Evolutionary conservation across 495 filamentous ascomycete genomes (phyloP), one percentile per base, ranked within the genome.

Genomic region (Collariella sp.): DNA sequence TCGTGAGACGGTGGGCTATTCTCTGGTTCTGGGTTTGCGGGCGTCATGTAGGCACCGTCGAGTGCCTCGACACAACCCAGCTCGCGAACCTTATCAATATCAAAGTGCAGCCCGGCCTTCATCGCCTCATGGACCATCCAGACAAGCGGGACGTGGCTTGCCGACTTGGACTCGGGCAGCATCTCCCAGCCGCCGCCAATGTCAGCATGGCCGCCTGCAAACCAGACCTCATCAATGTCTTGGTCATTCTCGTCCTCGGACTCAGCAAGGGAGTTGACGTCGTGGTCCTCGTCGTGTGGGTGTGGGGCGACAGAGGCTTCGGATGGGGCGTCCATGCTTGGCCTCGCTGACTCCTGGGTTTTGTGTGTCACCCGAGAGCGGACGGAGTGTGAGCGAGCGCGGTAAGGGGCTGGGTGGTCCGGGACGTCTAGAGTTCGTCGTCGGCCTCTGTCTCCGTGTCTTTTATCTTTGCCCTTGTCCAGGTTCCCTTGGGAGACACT

Each of bases 71-170:
- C 36, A 45, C 79, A 79, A 36, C 83, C 82, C 62, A 88, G 77
- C 20, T 80, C 76, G 34, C 77, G 76, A 59, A 91, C 75, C 56
- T 89, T 88, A 46, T 79, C 73, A 11, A 70, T 54, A 57, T 91
- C 86, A 36, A 91, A 88, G 5, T 75, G 67, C 11, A 91, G 77
- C 0, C 88, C 88, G 3, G 88, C 87, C 19, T 73, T 78, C 50
- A 83, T 79, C 4, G 87, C 87, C 68, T 91, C 88, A 47, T 84
- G 77, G 2, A 91, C 81, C 86, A 94, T 94, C 82, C 88, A 94
- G 4, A 86, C 79, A 3, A 93, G 72, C 2, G 89, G 87, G 7
- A 83, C 77, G 61, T 95, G 86, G 52, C 83, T 87, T 12, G 89
- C 74, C 2, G 85, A 68, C 41, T 76, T 72, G 63, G 83, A 79